Base-by-base conservation (phyloP, 1,284 basidiomycete genomes). In the Pyrrhoderma lamaoense region DNA sequence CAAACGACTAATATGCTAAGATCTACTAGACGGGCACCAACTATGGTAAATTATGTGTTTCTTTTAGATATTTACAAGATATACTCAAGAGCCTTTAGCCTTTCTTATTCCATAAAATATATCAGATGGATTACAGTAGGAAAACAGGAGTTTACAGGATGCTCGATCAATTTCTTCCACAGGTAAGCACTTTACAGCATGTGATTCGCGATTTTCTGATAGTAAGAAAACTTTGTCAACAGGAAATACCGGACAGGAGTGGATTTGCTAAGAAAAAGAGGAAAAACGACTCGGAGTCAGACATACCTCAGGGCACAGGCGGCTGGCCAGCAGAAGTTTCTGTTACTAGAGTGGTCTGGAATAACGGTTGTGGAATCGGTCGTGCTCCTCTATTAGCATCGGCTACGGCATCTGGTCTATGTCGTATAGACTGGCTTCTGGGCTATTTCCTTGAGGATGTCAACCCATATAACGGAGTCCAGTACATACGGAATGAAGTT, bases 41-140 rank as follows among this genome's bases (percentile, higher is more conserved):
- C 75, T 1, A 81, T 85, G 38, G 86, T 90, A 61, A 22, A 40
- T 18, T 14, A 31, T 49, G 81, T 70, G 27, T 5, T 31, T 22
- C 51, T 18, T 23, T 27, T 42, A 45, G 19, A 45, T 37, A 49
- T 36, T 19, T 31, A 45, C n/a, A 18, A 37, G n/a, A 14, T 19
- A 31, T 27, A 42, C 16, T 51, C 47, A 45, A 44, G 21, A 0
- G 8, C 39, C 14, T 2, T 8, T 57, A 92, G 88, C 85, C 86
- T 0, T 80, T 89, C 60, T 79, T 89, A 47, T 72, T 77, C 13
- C 83, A 92, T 61, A 85, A 82, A 57, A 73, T 94, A 11, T 96
- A 81, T 61, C 88, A 90, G 60, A 73, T 97, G 47, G 93, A 96
- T 67, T 91, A 89, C 61, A 89, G 80, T 60, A 78, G 82, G 19